Conservation (phyloP, 75 land plant genomes). For the Chamaecyparis obtusa region DNA sequence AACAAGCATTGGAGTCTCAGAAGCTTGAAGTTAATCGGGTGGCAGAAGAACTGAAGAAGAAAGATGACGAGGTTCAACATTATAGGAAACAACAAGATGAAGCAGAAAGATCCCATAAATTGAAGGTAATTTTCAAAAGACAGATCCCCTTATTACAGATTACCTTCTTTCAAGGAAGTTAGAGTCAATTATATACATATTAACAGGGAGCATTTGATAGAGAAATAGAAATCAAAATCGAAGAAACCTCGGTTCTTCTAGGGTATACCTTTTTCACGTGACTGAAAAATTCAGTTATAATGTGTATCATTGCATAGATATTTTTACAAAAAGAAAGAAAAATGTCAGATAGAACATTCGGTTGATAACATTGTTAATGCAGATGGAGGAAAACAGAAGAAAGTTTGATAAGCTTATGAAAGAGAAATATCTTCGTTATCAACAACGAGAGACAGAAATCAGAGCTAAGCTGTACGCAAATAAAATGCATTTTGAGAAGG, state of each 20-base stretch:
- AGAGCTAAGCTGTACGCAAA: conserved; percentile 2
- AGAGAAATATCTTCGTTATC: not conserved
- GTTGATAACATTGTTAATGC: not conserved
- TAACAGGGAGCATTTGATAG: no score
- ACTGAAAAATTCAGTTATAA: not conserved
- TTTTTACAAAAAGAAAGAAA: not conserved
- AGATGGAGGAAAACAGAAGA: conserved; percentile 9
- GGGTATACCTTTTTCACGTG: not conserved
- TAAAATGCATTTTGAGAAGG: conserved; percentile 8
- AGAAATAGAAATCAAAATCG: no score
- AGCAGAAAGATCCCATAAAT: conserved; percentile 1
- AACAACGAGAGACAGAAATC: conserved; percentile 1
- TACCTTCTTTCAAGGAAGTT: not conserved
- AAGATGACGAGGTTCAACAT: not conserved
- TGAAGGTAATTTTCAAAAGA: not conserved
- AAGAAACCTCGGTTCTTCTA: no score
- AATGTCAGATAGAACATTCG: not conserved
- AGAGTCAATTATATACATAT: no score
- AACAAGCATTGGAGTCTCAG: conserved; percentile 2
- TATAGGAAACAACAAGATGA: conserved; percentile 8
- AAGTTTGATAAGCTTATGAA: not conserved
- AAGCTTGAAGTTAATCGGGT: not conserved
- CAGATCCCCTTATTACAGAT: not conserved
- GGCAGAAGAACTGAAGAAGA: conserved; percentile 8
- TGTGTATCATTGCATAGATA: not conserved